Evolutionary conservation across 495 filamentous ascomycete genomes (phyloP).

Genomic region (Articulospora tetracladia): DNA sequence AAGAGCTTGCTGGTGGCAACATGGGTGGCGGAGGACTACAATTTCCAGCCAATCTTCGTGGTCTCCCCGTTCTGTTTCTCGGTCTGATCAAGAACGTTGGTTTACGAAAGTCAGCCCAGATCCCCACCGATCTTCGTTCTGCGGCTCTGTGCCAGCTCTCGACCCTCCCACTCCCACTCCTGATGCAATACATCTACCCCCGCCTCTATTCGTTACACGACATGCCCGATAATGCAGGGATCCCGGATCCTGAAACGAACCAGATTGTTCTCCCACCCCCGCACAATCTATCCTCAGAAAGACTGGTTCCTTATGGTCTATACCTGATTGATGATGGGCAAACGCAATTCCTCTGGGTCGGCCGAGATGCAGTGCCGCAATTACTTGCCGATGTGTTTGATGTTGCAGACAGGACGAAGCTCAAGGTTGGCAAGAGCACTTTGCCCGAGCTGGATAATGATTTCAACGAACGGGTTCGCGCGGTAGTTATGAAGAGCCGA

Average conservation of each 20-base stretch:
- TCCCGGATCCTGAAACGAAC: slow-evolving; percentile 78
- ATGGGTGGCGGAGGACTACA: slow-evolving; percentile 90
- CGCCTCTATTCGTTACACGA: slow-evolving; percentile 92
- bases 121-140: slow-evolving; percentile 91
- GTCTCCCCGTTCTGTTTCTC: slow-evolving; percentile 83
- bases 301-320: slow-evolving; percentile 87
- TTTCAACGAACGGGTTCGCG: slow-evolving; percentile 90
- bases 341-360: slow-evolving; percentile 97
- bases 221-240: slow-evolving; percentile 92
- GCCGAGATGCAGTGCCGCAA: slow-evolving; percentile 86
- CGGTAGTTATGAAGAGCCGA: slow-evolving; percentile 84
- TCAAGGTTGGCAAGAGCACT: slow-evolving; percentile 86
- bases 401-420: slow-evolving; percentile 66
- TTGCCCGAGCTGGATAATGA: slow-evolving; percentile 89
- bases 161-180: slow-evolving; percentile 82
- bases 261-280: slow-evolving; percentile 84
- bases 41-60: slow-evolving; percentile 88
- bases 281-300: slow-evolving; percentile 81
- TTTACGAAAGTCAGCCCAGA: slow-evolving; percentile 91
- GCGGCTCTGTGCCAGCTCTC: slow-evolving; percentile 90
- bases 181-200: slow-evolving; percentile 97
- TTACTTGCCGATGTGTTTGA: slow-evolving; percentile 89
- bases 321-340: slow-evolving; percentile 98
- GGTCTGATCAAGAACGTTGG: slow-evolving; percentile 95
- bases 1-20: slow-evolving; percentile 93